Conservation (phyloP, 441 rosid species). For the Populus trichocarpa region DNA sequence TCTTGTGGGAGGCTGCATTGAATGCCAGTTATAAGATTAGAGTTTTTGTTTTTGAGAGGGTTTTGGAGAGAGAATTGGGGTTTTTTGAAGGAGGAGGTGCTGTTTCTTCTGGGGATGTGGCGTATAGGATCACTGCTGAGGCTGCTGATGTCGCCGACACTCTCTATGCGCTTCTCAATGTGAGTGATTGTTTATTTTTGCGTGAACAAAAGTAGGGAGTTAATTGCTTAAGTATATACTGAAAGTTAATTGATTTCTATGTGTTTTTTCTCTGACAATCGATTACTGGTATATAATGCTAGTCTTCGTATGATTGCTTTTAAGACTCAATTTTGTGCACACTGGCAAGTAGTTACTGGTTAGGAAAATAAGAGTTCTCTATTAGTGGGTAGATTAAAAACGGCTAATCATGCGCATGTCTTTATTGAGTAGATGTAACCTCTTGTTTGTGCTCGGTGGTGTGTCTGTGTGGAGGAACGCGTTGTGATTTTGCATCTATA, state of each 20-base stretch:
- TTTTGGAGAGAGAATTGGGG: slow-evolving; percentile 61
- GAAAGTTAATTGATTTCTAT: neutral
- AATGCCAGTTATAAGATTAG: slow-evolving; percentile 52
- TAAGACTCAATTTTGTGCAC: neutral
- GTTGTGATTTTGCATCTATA: neutral
- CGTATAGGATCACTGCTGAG: slow-evolving; percentile 75
- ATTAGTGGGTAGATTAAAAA: neutral
- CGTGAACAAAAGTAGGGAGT: neutral
- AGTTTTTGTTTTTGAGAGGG: slow-evolving; percentile 52
- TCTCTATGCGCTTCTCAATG: slow-evolving; percentile 75
- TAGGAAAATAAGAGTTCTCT: neutral
- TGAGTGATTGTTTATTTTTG: slow-evolving; percentile 26
- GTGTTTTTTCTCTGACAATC: neutral
- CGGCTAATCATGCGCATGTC: neutral
- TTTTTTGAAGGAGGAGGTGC: slow-evolving; percentile 79
- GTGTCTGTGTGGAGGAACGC: neutral
- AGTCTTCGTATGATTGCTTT: neutral
- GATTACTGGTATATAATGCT: neutral
- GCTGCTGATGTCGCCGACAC: slow-evolving; percentile 79
- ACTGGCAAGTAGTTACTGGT: neutral
- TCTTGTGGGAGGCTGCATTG: slow-evolving; percentile 80
- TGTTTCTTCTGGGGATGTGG: slow-evolving; percentile 71
- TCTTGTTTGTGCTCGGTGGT: neutral
- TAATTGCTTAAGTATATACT: no score
- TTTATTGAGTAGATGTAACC: neutral